Conservation (phyloP, 2,329 filamentous ascomycete genomes). For the Beauveria bassiana region DNA sequence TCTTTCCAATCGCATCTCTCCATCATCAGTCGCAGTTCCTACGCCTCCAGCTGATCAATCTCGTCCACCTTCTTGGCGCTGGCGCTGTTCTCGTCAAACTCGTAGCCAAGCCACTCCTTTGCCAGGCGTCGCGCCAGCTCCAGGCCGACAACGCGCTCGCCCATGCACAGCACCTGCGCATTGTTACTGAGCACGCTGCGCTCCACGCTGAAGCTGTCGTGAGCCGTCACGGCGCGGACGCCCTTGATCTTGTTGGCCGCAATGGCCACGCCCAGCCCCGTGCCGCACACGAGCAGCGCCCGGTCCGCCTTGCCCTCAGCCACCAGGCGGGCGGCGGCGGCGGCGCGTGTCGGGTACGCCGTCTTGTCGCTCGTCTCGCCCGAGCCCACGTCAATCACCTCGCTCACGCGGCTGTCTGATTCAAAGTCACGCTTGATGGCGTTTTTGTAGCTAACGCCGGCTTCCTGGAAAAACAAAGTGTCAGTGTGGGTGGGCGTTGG, state of each 20-base stretch:
- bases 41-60: constrained; percentile 31
- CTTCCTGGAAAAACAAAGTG: constrained; percentile 39
- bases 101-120: constrained; percentile 77
- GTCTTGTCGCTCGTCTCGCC: constrained; percentile 61
- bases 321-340: constrained; percentile 59
- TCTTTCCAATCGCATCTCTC: neutral
- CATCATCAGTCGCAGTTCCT: neutral
- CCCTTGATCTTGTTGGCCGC: constrained; percentile 83
- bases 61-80: constrained; percentile 39
- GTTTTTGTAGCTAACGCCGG: constrained; percentile 71
- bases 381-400: constrained; percentile 69
- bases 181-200: constrained; percentile 75
- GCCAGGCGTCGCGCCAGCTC: constrained; percentile 72
- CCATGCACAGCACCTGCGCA: constrained; percentile 80
- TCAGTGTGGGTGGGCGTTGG: constrained; percentile 6
- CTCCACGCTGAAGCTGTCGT: constrained; percentile 81
- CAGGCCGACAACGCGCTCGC: constrained; percentile 73
- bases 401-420: constrained; percentile 56
- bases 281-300: constrained; percentile 76
- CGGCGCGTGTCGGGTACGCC: constrained; percentile 72
- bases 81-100: constrained; percentile 56
- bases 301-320: constrained; percentile 61
- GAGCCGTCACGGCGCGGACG: constrained; percentile 79
- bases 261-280: constrained; percentile 80
- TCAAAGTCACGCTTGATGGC: constrained; percentile 67